Evolutionary conservation across 2,329 filamentous ascomycete genomes (phyloP).

Genomic region (Emericellopsis atlantica): DNA sequence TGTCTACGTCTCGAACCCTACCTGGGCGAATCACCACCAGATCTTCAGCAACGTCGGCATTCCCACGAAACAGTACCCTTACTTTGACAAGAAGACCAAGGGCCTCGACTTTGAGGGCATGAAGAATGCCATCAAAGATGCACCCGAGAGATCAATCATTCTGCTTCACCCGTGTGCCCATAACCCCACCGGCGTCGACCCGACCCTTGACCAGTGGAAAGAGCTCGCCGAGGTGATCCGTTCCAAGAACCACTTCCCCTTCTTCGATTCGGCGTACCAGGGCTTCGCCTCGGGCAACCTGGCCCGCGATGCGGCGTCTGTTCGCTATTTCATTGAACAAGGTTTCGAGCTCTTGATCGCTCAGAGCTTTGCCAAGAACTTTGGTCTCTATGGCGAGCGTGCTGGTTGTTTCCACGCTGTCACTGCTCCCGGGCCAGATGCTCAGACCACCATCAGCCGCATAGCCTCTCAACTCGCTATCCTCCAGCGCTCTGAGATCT

Average conservation of each 20-base stretch:
- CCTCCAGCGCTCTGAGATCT: constrained; percentile 93
- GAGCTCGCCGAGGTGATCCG: constrained; percentile 70
- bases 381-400: constrained; percentile 92
- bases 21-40: constrained; percentile 98
- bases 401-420: constrained; percentile 95
- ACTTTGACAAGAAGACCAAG: constrained; percentile 81
- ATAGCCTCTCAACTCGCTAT: constrained; percentile 85
- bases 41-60: constrained; percentile 90
- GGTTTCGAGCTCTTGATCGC: constrained; percentile 81
- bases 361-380: constrained; percentile 96
- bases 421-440: constrained; percentile 57
- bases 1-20: constrained; percentile 87
- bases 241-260: constrained; percentile 78
- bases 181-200: constrained; percentile 96
- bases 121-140: constrained; percentile 55
- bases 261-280: constrained; percentile 97
- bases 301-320: constrained; percentile 73
- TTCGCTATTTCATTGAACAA: constrained; percentile 86
- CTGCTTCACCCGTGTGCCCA: constrained; percentile 92
- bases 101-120: constrained; percentile 89
- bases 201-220: constrained; percentile 88
- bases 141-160: constrained; percentile 72
- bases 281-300: constrained; percentile 92
- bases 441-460: constrained; percentile 44
- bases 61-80: constrained; percentile 72